Evolutionary conservation across 345 rosid genomes (phyloP), one percentile per base, ranked within the genome.

Genomic region (Durio zibethinus): DNA sequence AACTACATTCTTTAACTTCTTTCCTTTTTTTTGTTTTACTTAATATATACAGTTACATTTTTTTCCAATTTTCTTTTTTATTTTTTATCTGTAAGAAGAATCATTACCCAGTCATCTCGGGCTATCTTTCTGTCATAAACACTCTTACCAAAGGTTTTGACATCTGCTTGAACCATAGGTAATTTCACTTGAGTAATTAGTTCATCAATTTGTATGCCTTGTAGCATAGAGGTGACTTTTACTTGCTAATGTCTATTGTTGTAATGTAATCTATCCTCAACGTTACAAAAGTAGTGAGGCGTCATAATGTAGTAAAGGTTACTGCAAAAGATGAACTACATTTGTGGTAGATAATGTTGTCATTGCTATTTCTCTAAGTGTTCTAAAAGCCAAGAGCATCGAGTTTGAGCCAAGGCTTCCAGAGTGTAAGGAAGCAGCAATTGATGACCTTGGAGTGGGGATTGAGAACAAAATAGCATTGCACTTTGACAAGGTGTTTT

Each of bases 401-500:
- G 74, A 71, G 60, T 93, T 96, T 60, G 97, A 96, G 78, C 99
- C 99, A 0, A 89, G 74, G 78, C 91, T 96, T 38, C 98, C 98
- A 8, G 94, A 90, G 33, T 96, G 99, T 97, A 96, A 96, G 82
- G 94, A 93, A 86, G 89, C 87, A 65, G 98, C 98, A n/a, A 93
- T 96, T 76, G 78, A 87, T 0, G 92, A 91, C 48, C 90, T 96
- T 1, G 99, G 99, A 35, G 91, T 96, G 80, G 99, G 99, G 38
- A 88, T 91, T 63, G 98, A 96, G 85, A 96, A 96, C 80, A 93
- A 96, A 87, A 90, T 96, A 66, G 75, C 86, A 25, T 77, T 93
- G 79, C 96, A 91, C 74, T 96, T 96, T 21, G 94, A 90, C 56
- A 85, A 90, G 53, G 98, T 96, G 73, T 96, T 96, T 79, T 96